Evolutionary conservation across 495 filamentous ascomycete genomes (phyloP).

Genomic region (Aspergillus asperescens): DNA sequence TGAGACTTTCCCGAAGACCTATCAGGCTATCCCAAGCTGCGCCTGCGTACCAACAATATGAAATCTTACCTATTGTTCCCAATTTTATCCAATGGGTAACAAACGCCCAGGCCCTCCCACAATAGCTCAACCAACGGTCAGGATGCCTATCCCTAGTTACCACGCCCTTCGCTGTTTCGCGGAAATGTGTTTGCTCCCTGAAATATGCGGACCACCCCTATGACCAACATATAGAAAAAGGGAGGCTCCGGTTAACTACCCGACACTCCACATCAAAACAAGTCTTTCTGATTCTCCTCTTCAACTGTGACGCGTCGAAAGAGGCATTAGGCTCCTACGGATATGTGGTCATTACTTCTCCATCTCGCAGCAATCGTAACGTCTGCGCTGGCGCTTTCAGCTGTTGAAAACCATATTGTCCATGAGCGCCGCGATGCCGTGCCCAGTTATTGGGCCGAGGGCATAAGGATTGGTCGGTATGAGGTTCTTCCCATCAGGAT

Average conservation of each 20-base stretch:
- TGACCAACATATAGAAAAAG: too few relatives aligned
- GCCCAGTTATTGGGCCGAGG: conserved; percentile 3
- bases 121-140: too few relatives aligned
- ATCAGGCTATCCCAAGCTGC: not conserved
- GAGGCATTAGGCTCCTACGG: not conserved
- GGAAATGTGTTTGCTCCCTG: too few relatives aligned
- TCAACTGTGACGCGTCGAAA: not conserved
- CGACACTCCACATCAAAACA: too few relatives aligned
- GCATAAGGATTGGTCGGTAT: not conserved
- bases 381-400: not conserved
- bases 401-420: not conserved
- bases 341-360: not conserved
- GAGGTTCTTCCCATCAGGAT: conserved; percentile 38
- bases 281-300: too few relatives aligned
- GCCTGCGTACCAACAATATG: not conserved
- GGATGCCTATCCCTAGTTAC: too few relatives aligned
- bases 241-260: too few relatives aligned
- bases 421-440: conserved; percentile 6
- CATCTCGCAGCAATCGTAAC: not conserved
- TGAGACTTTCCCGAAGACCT: too few relatives aligned
- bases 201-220: too few relatives aligned
- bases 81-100: too few relatives aligned
- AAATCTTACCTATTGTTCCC: not conserved
- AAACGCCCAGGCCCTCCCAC: too few relatives aligned
- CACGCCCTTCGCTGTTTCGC: too few relatives aligned